Evolutionary conservation across 495 filamentous ascomycete species (phyloP), one percentile per base, ranked within the genome.

Genomic region (Aspergillus heteromorphus): DNA sequence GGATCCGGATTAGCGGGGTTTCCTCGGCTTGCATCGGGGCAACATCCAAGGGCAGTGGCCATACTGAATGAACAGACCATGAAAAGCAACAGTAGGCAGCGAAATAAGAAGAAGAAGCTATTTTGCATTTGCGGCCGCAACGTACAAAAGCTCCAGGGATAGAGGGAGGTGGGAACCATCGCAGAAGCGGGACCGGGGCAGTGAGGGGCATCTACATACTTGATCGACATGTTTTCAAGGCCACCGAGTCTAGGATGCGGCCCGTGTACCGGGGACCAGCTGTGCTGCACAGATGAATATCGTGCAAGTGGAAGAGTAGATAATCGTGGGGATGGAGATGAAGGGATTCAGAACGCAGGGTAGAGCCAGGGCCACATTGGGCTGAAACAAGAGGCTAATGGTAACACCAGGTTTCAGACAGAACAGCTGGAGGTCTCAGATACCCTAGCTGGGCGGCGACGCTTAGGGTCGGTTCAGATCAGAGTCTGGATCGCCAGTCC

Each of bases 191-290:
- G 48, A 58, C 59, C 41, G 51, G 55, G 31, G 40, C 56, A 58
- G 61, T 60, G 57, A 58, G 58, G 62, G 45, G 45, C 58, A 65
- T 52, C 60, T 63, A 79, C 80, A 70, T 79, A 86, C 83, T 86
- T 85, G 77, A 86, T 78, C 74, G 83, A 86, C 83, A 86, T 86
- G 67, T 73, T 76, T 63, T 25, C 30, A 20, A 31, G 31, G 42
- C 18, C 29, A 47, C 17, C 27, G 34, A 17, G 19, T 38, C 17
- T 10, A 40, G 41, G 17, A 36, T 34, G 11, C 48, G 42, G 20
- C 16, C 42, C 23, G 43, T 17, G 13, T n/a, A 13, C 27, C 9
- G 14, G 14, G 11, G 23, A 20, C 19, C 4, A 23, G 14, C 19
- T 21, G 20, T 7, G 43, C 6, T 1, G 23, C 10, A 29, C 43